Conservation (phyloP, 345 rosid species). For the Corchorus olitorius region DNA sequence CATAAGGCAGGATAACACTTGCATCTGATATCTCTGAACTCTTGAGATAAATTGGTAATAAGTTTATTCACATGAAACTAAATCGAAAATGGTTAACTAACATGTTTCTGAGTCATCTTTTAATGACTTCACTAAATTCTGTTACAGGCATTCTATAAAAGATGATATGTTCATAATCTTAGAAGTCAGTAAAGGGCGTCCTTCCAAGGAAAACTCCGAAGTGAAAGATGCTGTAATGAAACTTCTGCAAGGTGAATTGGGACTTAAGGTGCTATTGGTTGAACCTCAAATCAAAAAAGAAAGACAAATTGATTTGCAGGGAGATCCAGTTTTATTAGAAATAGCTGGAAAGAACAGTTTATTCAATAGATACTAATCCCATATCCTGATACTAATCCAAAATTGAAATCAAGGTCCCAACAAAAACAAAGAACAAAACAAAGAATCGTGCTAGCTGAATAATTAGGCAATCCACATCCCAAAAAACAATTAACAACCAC, state of each 20-base stretch:
- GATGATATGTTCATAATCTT: slow-evolving; percentile 75
- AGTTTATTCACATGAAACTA: background rate
- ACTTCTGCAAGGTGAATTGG: slow-evolving; percentile 66
- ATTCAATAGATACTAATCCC: no score
- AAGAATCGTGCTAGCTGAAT: no score
- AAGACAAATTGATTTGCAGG: slow-evolving; percentile 5
- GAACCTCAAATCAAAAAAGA: slow-evolving; percentile 29
- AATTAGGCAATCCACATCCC: no score
- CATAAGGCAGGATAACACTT: background rate
- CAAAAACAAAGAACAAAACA: no score
- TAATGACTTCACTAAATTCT: slow-evolving; percentile 23
- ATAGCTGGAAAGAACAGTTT: slow-evolving; percentile 24
- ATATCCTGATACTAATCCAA: no score
- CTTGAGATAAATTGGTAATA: slow-evolving; percentile 1
- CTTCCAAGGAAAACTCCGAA: slow-evolving; percentile 32
- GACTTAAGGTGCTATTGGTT: slow-evolving; percentile 58
- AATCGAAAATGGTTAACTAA: background rate
- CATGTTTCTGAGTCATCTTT: background rate
- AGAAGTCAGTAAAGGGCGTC: slow-evolving; percentile 44
- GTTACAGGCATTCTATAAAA: slow-evolving; percentile 57
- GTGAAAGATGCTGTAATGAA: slow-evolving; percentile 55
- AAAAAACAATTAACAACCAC: no score
- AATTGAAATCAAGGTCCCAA: no score
- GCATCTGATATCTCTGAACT: background rate
- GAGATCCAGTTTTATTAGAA: slow-evolving; percentile 28